A percentile compares a stretch with the other conserved stretches of the same genome.
Evolutionary conservation across 2,329 filamentous ascomycete species (phyloP).

Genomic region (Balansia obtecta): DNA sequence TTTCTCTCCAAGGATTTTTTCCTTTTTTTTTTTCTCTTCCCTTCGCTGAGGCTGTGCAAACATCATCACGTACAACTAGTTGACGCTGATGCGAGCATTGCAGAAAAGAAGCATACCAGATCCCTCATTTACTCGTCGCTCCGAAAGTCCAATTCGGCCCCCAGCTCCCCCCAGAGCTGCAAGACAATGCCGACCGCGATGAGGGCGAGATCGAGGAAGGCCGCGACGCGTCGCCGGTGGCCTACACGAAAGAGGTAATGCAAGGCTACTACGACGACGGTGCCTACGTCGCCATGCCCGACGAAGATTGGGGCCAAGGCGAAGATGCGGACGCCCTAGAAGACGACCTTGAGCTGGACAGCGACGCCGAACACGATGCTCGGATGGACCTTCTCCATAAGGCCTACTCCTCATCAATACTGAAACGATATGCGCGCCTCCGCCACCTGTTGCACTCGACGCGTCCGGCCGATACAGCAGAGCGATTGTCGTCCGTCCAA

Average conservation of each 20-base stretch:
- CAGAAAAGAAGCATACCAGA: slow-evolving; percentile 62
- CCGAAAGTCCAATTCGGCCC: slow-evolving; percentile 41
- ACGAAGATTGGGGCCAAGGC: slow-evolving; percentile 21
- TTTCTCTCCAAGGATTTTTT: background rate
- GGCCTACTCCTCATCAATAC: slow-evolving; percentile 56
- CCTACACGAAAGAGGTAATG: slow-evolving; percentile 41
- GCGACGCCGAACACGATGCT: slow-evolving; percentile 17
- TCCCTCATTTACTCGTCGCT: slow-evolving; percentile 61
- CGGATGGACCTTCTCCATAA: slow-evolving; percentile 35
- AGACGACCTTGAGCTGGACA: slow-evolving; percentile 7
- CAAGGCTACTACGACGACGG: slow-evolving; percentile 65
- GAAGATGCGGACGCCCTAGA: slow-evolving; percentile 5
- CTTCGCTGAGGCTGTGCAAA: background rate
- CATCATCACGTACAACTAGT: background rate
- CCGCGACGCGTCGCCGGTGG: slow-evolving; percentile 11
- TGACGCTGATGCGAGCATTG: slow-evolving; percentile 38
- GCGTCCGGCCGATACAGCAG: slow-evolving; percentile 40
- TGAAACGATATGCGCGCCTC: slow-evolving; percentile 51
- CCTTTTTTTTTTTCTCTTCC: background rate
- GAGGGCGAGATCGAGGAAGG: slow-evolving; percentile 22
- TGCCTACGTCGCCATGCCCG: slow-evolving; percentile 56
- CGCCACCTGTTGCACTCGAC: slow-evolving; percentile 45
- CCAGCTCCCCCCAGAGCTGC: slow-evolving; percentile 29
- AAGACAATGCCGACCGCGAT: slow-evolving; percentile 17
- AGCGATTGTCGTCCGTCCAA: slow-evolving; percentile 39